Evolutionary conservation across 208 protist species (phyloP).

Genomic region (Leishmania guyanensis): DNA sequence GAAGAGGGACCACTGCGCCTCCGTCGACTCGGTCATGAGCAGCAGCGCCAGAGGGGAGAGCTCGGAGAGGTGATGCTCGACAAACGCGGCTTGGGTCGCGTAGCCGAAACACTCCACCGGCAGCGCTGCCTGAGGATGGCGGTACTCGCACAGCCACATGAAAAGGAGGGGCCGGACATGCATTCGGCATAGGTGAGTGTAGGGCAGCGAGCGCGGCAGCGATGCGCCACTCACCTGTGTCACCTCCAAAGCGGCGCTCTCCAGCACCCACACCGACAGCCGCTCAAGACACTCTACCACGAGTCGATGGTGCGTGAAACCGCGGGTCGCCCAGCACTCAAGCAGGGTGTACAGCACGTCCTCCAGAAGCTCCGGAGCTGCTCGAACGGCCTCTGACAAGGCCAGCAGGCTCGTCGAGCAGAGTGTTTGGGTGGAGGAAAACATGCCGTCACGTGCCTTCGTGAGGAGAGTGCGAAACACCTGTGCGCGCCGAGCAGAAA

Average conservation of each 20-base stretch:
- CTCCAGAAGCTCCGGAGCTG: conserved; percentile 52
- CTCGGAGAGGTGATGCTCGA: conserved; percentile 24
- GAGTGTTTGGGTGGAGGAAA: conserved; percentile 41
- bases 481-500: conserved; percentile 31
- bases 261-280: conserved; percentile 32
- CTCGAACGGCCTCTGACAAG: conserved; percentile 54
- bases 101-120: conserved; percentile 68
- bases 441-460: conserved; percentile 54
- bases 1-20: conserved; percentile 13
- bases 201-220: conserved; percentile 6
- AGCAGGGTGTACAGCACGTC: conserved; percentile 69
- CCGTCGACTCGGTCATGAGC: conserved; percentile 24
- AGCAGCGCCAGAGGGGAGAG: conserved; percentile 59
- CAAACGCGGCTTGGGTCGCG: conserved; percentile 31
- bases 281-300: conserved; percentile 59
- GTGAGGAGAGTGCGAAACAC: conserved; percentile 68
- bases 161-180: conserved; percentile 54
- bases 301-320: conserved; percentile 49
- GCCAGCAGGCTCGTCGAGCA: conserved; percentile 73
- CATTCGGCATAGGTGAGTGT: conserved; percentile 42
- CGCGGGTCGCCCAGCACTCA: conserved; percentile 74
- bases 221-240: background rate
- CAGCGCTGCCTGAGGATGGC: conserved; percentile 67
- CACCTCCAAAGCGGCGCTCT: background rate
- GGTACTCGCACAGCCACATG: conserved; percentile 65